Percentiles rank a stretch among this genome's conserved stretches.
Evolutionary conservation across 1,284 basidiomycete species (phyloP).

Genomic region (Chalciporus sp.): DNA sequence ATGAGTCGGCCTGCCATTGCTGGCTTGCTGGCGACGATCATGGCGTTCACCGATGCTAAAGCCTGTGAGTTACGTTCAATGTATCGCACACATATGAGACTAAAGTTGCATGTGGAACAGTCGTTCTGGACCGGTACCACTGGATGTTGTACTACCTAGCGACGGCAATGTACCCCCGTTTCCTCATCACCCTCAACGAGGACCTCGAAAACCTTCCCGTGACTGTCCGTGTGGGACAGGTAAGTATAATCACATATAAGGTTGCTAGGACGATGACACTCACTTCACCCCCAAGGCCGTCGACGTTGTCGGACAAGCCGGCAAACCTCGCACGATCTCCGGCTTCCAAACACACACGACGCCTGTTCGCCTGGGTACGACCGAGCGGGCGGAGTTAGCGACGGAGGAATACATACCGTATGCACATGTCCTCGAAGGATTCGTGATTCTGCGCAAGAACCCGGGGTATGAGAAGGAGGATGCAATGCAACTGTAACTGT

Average conservation of each 20-base stretch:
- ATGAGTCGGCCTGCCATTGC: conserved; percentile 91
- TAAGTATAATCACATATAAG: conserved; percentile 31
- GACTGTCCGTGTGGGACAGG: conserved; percentile 94
- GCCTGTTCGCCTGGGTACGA: conserved; percentile 92
- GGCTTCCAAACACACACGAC: conserved; percentile 98
- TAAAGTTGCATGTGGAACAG: conserved; percentile 40
- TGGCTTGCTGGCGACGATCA: conserved; percentile 87
- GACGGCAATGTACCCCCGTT: conserved; percentile 96
- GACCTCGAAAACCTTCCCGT: conserved; percentile 84
- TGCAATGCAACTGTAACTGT: conserved; percentile 75
- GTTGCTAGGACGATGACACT: background rate
- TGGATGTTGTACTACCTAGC: conserved; percentile 99
- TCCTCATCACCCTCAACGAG: conserved; percentile 97
- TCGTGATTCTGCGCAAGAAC: conserved; percentile 87
- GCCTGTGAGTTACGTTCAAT: conserved; percentile 64
- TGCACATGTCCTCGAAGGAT: conserved; percentile 85
- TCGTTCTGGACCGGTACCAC: conserved; percentile 92
- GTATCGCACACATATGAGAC: too few species aligned
- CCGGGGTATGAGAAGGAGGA: conserved; percentile 83
- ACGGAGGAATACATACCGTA: conserved; percentile 97
- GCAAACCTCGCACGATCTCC: conserved; percentile 88
- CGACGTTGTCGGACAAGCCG: conserved; percentile 89
- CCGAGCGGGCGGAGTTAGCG: conserved; percentile 92
- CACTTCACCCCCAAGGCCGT: conserved; percentile 56
- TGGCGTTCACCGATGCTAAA: conserved; percentile 93